Evolutionary conservation across 2,329 filamentous ascomycete species (phyloP), one percentile per base, ranked within the genome.

Genomic region (Fusarium beomiforme): DNA sequence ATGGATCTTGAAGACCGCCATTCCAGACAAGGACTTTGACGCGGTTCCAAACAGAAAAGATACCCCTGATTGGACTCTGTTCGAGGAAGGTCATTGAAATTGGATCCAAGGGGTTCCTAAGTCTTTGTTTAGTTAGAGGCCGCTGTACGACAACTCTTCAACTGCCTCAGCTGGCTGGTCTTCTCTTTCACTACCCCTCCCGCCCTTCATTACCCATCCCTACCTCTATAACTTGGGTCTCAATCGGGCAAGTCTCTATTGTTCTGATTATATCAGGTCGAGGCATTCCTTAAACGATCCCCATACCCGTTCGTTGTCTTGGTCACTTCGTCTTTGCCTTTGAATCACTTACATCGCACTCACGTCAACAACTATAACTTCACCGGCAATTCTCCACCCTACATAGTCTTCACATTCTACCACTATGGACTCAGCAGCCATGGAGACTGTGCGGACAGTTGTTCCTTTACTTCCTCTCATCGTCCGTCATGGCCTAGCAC

Each of bases 381-480:
- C 11, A 29, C 33, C 43, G n/a, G 21, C 37, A 17, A 21, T 42
- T 26, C 21, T 34, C 21, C 13, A 14, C 26, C 42, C 12, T 24
- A 33, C 23, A 31, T 19, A 58, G 24, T 9, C 23, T 21, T 16
- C 6, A 17, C 13, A 42, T 4, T 7, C 17, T 8, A 62, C 34
- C 46, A 49, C 50, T 11, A 75, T 75, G 57, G 58, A 43, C 34
- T 56, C 64, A 17, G 41, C 56, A 46, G 59, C 67, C n/a, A 21
- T 70, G 36, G 64, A 76, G 41, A 57, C 78, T 9, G 55, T 77
- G 16, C 50, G 64, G 51, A 65, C 77, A 21, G 67, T 89, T n/a
- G 70, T 90, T 29, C 86, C 88, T 13, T 85, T 87, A 70, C 75
- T 93, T 4, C 91, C 92, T 0, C 81, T 90, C 13, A 83, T 93